Percentiles rank a stretch among this genome's conserved stretches.
Conservation (phyloP, 2,329 filamentous ascomycete species). For the Colletotrichum gigasporum region DNA sequence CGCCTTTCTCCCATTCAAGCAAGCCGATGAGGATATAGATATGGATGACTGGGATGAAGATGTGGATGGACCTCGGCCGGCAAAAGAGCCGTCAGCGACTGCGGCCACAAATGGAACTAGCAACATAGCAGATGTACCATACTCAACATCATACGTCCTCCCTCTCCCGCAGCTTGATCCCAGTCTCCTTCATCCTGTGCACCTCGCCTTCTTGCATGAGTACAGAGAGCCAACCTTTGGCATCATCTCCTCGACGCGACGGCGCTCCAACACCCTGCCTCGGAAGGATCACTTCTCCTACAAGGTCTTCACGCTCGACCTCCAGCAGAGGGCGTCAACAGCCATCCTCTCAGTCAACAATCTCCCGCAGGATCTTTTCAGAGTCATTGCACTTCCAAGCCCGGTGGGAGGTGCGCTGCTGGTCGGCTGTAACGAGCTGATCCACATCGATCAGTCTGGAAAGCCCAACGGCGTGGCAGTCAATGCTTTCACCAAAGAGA, state of each 20-base stretch:
- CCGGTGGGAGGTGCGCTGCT: slow-evolving; percentile 91
- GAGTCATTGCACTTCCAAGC: slow-evolving; percentile 82
- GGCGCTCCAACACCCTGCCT: slow-evolving; percentile 80
- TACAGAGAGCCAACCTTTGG: slow-evolving; percentile 98
- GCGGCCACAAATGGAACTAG: slow-evolving; percentile 45
- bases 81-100: slow-evolving; percentile 49
- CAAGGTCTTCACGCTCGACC: slow-evolving; percentile 93
- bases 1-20: slow-evolving; percentile 92
- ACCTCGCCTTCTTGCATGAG: slow-evolving; percentile 93
- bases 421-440: slow-evolving; percentile 87
- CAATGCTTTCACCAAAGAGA: slow-evolving; percentile 86
- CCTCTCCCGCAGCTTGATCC: slow-evolving; percentile 90
- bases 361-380: slow-evolving; percentile 87
- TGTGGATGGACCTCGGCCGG: slow-evolving; percentile 73
- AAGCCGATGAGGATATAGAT: slow-evolving; percentile 85
- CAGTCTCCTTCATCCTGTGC: slow-evolving; percentile 85
- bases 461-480: slow-evolving; percentile 93
- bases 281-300: slow-evolving; percentile 89
- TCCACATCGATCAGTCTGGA: slow-evolving; percentile 95
- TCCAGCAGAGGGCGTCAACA: slow-evolving; percentile 93
- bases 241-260: slow-evolving; percentile 81
- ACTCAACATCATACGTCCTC: slow-evolving; percentile 91
- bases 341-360: slow-evolving; percentile 87
- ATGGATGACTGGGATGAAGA: slow-evolving; percentile 93
- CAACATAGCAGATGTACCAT: slow-evolving; percentile 69